Conservation (phyloP, 2,329 filamentous ascomycete genomes). For the Teratosphaeria zuluensis region DNA sequence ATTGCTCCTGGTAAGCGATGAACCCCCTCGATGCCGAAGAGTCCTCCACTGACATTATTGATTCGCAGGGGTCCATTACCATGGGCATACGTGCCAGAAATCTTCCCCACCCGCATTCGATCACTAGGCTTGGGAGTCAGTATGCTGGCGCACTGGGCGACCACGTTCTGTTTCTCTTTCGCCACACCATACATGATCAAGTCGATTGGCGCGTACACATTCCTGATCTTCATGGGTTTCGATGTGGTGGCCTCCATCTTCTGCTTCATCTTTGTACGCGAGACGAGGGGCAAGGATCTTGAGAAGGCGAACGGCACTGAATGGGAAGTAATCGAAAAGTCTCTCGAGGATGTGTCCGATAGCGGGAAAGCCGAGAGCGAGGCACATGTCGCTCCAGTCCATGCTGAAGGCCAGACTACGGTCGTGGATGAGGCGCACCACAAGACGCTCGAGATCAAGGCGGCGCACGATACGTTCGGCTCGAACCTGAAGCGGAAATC, state of each 20-base stretch:
- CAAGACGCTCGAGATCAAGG: not conserved
- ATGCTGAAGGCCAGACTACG: not conserved
- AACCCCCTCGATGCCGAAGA: not conserved
- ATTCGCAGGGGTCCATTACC: not conserved
- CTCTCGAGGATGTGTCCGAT: not conserved
- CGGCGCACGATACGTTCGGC: not conserved
- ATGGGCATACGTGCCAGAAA: not conserved
- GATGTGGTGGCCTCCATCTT: not conserved
- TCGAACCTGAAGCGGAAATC: not conserved
- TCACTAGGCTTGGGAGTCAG: not conserved
- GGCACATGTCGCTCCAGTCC: not conserved
- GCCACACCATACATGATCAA: not conserved
- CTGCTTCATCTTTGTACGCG: not conserved
- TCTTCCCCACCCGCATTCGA: not conserved
- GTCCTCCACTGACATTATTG: not conserved
- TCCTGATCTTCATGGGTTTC: conserved; percentile 1
- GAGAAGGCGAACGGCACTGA: not conserved
- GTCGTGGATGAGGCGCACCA: not conserved
- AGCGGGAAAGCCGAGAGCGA: not conserved
- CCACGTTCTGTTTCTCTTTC: not conserved
- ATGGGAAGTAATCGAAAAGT: not conserved
- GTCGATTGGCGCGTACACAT: not conserved
- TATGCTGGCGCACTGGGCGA: not conserved
- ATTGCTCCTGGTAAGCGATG: conserved; percentile 32
- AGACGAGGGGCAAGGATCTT: not conserved